Conservation (phyloP, 169 alveolate species). For the Babesia bovis region DNA sequence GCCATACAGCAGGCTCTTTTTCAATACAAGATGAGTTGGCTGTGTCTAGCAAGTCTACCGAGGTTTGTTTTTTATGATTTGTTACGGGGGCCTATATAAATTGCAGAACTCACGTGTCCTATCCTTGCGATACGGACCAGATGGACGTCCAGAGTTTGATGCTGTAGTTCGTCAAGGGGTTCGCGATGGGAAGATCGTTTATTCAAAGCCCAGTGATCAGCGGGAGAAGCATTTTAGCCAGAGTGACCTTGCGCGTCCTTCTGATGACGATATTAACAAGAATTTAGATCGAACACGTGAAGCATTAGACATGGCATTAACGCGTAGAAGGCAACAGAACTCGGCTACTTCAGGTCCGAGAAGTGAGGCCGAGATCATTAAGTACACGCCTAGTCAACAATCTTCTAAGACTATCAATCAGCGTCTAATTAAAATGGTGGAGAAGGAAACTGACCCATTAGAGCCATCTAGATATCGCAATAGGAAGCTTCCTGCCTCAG, state of each 20-base stretch:
- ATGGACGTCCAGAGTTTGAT: slow-evolving; percentile 74
- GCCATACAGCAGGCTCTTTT: slow-evolving; percentile 51
- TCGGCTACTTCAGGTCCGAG: slow-evolving; percentile 32
- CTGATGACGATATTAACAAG: slow-evolving; percentile 73
- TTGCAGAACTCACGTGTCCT: slow-evolving; percentile 38
- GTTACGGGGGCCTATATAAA: not conserved
- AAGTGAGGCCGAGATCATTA: slow-evolving; percentile 75
- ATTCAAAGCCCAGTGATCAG: slow-evolving; percentile 68
- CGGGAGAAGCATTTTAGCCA: slow-evolving; percentile 68
- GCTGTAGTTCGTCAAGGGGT: slow-evolving; percentile 67
- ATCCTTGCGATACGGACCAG: slow-evolving; percentile 66
- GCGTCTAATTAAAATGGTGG: slow-evolving; percentile 87
- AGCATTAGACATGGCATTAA: slow-evolving; percentile 73
- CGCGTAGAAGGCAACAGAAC: slow-evolving; percentile 40
- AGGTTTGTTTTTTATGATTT: slow-evolving; percentile 11
- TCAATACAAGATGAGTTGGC: slow-evolving; percentile 46
- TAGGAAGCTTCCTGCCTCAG: slow-evolving; percentile 89
- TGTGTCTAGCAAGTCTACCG: not conserved
- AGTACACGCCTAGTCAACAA: slow-evolving; percentile 82
- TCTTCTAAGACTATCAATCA: slow-evolving; percentile 64
- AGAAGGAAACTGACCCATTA: slow-evolving; percentile 90
- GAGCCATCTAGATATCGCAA: slow-evolving; percentile 93
- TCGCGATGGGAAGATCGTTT: slow-evolving; percentile 69
- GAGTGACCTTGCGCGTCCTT: slow-evolving; percentile 70
- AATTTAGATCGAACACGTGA: slow-evolving; percentile 77